Evolutionary conservation across 345 rosid species (phyloP).

Genomic region (Hypericum perforatum): DNA sequence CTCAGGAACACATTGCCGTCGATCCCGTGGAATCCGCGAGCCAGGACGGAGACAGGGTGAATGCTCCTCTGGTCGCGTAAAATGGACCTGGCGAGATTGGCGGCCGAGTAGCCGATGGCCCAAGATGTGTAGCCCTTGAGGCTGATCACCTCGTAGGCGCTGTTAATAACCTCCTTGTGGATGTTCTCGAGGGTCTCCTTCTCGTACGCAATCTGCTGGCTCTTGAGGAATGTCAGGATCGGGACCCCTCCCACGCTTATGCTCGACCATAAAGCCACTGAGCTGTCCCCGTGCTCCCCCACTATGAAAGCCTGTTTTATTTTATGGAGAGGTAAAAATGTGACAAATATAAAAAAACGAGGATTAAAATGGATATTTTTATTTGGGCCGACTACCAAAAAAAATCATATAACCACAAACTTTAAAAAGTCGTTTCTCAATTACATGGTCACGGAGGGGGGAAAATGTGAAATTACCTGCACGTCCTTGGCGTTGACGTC

Average conservation of each 20-base stretch:
- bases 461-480: constrained; percentile 54
- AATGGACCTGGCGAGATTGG: constrained; percentile 59
- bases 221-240: constrained; percentile 61
- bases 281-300: constrained; percentile 95
- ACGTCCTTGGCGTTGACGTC: constrained; percentile 93
- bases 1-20: constrained; percentile 71
- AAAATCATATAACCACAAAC: too few relatives aligned
- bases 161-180: constrained; percentile 48
- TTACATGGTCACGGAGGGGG: too few relatives aligned
- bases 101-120: constrained; percentile 95
- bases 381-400: too few relatives aligned
- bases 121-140: constrained; percentile 96
- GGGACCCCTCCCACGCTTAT: constrained; percentile 91
- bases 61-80: constrained; percentile 77
- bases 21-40: constrained; percentile 79
- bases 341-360: too few relatives aligned
- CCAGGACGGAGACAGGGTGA: constrained; percentile 87
- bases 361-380: too few relatives aligned
- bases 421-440: too few relatives aligned
- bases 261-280: constrained; percentile 94
- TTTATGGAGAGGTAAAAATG: too few relatives aligned
- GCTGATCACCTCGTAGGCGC: constrained; percentile 76
- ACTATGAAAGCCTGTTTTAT: constrained; percentile 80
- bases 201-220: constrained; percentile 64
- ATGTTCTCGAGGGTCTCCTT: constrained; percentile 66